Evolutionary conservation across 768 basidiomycete species (phyloP).

Genomic region (Kwoniella botswanensis): DNA sequence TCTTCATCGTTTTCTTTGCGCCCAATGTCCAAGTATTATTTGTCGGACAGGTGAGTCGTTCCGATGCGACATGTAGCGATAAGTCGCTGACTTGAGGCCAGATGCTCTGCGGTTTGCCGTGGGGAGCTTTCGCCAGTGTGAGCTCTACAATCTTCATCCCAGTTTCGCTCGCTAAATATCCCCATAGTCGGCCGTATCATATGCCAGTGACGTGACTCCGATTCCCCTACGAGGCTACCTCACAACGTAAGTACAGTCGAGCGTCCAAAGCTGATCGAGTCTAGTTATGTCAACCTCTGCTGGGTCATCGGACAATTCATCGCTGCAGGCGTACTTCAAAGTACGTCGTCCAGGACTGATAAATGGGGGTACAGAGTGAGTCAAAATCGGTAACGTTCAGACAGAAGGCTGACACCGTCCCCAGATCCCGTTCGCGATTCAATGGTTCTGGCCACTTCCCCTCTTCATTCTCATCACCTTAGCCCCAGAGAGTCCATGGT

Average conservation of each 20-base stretch:
- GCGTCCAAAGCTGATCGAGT: too few species aligned
- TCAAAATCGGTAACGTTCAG: too few species aligned
- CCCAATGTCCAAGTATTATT: too few species aligned
- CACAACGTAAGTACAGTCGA: slow-evolving; percentile 24
- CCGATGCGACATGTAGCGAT: too few species aligned
- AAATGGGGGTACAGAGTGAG: slow-evolving; percentile 29
- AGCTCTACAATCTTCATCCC: not conserved
- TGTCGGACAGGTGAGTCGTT: too few species aligned
- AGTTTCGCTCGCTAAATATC: too few species aligned
- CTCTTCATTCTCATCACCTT: slow-evolving; percentile 30
- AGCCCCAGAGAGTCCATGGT: slow-evolving; percentile 41
- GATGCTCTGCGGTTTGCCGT: slow-evolving; percentile 41
- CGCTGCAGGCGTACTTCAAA: slow-evolving; percentile 32
- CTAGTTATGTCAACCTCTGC: slow-evolving; percentile 48
- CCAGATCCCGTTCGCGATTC: slow-evolving; percentile 37
- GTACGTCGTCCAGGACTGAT: slow-evolving; percentile 10
- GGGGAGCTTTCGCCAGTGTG: slow-evolving; percentile 36
- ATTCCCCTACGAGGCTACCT: slow-evolving; percentile 36
- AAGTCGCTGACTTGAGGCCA: not conserved
- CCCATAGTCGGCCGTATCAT: too few species aligned
- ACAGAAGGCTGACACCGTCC: too few species aligned
- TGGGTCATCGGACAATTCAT: slow-evolving; percentile 44
- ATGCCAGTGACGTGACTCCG: slow-evolving; percentile 32
- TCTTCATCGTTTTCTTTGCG: too few species aligned
- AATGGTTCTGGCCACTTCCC: slow-evolving; percentile 21